Evolutionary conservation across 345 rosid species (phyloP).

Genomic region (Eucalyptus polybractea): DNA sequence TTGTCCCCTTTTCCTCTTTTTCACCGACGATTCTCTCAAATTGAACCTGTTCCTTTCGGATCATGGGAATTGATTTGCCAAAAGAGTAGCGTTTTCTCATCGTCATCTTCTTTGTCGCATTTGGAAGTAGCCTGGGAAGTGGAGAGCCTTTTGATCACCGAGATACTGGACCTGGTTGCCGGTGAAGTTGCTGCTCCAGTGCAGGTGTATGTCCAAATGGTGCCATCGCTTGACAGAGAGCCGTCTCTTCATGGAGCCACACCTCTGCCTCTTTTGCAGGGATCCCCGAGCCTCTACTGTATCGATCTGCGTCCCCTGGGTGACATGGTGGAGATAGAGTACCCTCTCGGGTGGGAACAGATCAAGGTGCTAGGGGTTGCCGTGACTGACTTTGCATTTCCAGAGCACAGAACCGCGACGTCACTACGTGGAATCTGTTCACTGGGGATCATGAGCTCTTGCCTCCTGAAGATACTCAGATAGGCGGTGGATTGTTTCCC

Average conservation of each 20-base stretch:
- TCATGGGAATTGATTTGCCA: too few relatives aligned
- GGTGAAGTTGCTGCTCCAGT: constrained; percentile 13
- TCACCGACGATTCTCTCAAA: too few relatives aligned
- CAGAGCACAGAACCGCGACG: background rate
- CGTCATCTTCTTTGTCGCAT: too few relatives aligned
- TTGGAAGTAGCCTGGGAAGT: background rate
- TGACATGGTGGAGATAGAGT: background rate
- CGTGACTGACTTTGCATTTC: constrained; percentile 20
- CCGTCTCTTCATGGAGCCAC: constrained; percentile 4
- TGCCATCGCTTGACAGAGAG: constrained; percentile 6
- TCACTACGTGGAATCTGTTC: constrained; percentile 12
- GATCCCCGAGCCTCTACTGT: background rate
- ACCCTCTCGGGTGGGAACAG: constrained; percentile 4
- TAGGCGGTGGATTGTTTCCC: background rate
- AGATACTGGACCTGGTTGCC: constrained; percentile 1
- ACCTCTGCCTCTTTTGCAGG: constrained; percentile 10
- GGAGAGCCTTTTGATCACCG: background rate
- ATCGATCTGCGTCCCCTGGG: constrained; percentile 3
- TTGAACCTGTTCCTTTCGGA: too few relatives aligned
- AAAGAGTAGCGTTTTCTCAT: too few relatives aligned
- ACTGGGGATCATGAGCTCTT: constrained; percentile 1
- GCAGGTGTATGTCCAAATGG: constrained; percentile 7
- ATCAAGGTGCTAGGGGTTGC: constrained; percentile 19
- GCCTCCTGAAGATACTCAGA: background rate
- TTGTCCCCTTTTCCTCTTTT: too few relatives aligned